phyloP scores from a whole-genome alignment of 805 yeast genomes.

The Ogataea sp. region DNA sequence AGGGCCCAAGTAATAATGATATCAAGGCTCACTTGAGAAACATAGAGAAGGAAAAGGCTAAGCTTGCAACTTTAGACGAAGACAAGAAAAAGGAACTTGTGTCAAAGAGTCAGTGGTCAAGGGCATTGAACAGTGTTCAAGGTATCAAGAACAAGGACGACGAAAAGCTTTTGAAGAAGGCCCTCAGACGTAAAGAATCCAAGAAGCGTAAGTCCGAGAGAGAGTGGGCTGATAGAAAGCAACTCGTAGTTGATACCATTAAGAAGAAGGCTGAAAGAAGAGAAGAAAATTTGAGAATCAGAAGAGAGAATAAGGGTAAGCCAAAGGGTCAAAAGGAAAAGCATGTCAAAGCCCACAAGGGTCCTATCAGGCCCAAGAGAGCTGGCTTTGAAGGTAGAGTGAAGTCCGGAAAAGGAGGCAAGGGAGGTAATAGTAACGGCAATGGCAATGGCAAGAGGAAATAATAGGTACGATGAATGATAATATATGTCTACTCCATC shows the following conservation, averaged over 20 bases:
- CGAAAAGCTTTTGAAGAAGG: slow-evolving; percentile 78
- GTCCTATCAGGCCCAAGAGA: slow-evolving; percentile 38
- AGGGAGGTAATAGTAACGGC: too few relatives aligned
- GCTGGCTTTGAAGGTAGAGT: slow-evolving; percentile 87
- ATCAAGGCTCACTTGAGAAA: slow-evolving; percentile 71
- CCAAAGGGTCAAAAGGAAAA: slow-evolving; percentile 67
- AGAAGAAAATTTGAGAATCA: slow-evolving; percentile 80
- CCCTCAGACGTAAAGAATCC: slow-evolving; percentile 76
- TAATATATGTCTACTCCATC: too few relatives aligned
- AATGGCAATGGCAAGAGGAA: not conserved
- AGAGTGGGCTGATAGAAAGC: slow-evolving; percentile 90
- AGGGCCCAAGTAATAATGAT: slow-evolving; percentile 85
- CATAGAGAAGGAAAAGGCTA: slow-evolving; percentile 66
- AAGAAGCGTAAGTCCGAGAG: slow-evolving; percentile 77
- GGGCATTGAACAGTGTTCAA: slow-evolving; percentile 77
- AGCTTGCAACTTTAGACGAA: slow-evolving; percentile 46
- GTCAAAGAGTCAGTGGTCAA: slow-evolving; percentile 80
- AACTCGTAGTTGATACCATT: slow-evolving; percentile 65
- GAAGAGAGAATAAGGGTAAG: slow-evolving; percentile 80
- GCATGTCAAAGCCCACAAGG: slow-evolving; percentile 56
- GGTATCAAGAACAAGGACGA: slow-evolving; percentile 87
- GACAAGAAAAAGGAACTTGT: slow-evolving; percentile 53
- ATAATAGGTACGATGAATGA: too few relatives aligned
- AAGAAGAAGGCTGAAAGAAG: slow-evolving; percentile 77
- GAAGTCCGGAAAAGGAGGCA: slow-evolving; percentile 13